Percentiles rank a stretch among this genome's conserved stretches.
These are phyloP conservation scores for Backusella liffmaniae DNA, from an alignment of 192 early-diverging fungal genomes.

Conservation along the genomic window DNA sequence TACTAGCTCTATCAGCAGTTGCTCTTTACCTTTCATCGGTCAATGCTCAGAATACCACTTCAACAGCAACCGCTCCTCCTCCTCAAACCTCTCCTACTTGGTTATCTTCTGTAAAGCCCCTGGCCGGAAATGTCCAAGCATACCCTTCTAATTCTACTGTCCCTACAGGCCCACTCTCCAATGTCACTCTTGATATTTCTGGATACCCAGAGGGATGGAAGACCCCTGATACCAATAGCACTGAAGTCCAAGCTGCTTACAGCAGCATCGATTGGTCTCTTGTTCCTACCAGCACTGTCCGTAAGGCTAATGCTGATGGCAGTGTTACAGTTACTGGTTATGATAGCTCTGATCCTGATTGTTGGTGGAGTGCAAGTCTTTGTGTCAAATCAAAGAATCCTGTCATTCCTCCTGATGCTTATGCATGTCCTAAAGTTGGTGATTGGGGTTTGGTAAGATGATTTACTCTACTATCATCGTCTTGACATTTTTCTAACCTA, in stretches of 20 bases:
- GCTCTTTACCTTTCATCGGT: not conserved
- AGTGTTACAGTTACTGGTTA: constrained; percentile 34
- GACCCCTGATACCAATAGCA: constrained; percentile 37
- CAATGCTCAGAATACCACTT: not conserved
- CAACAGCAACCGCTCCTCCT: constrained; percentile 1
- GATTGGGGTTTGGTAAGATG: constrained; percentile 29
- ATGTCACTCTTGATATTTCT: not conserved
- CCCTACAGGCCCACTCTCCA: constrained; percentile 25
- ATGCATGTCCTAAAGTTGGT: constrained; percentile 31
- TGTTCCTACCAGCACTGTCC: constrained; percentile 29
- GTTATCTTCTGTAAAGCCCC: constrained; percentile 21
- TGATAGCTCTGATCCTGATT: constrained; percentile 29
- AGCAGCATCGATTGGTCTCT: constrained; percentile 37
- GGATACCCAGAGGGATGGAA: constrained; percentile 38
- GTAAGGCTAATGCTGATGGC: constrained; percentile 28
- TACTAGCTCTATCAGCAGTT: not conserved
- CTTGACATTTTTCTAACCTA: not conserved
- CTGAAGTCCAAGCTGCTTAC: constrained; percentile 30
- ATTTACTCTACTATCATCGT: not conserved
- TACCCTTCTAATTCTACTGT: constrained; percentile 18
- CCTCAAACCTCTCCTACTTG: constrained; percentile 29
- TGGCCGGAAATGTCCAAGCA: constrained; percentile 21
- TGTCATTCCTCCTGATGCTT: constrained; percentile 33
- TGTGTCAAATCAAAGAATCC: constrained; percentile 32
- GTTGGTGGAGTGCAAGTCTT: constrained; percentile 35